Conservation (phyloP, 106 monocot genomes). For the Chionographis japonica region DNA sequence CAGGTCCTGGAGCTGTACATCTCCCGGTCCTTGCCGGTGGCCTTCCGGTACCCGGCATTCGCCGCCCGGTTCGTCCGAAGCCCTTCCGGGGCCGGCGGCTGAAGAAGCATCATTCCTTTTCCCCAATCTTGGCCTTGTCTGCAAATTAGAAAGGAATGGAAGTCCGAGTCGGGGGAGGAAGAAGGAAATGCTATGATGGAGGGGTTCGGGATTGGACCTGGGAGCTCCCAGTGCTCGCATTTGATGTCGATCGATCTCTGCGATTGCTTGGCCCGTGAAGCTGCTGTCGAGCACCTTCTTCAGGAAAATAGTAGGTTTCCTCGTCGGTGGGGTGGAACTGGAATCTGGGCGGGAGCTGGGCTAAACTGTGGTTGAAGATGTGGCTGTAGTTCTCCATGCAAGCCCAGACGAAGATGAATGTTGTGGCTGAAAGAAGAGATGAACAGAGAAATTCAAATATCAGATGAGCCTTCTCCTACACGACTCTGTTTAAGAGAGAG, state of each 20-base stretch:
- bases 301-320: conserved; percentile 75
- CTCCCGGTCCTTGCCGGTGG: conserved; percentile 91
- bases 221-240: conserved; percentile 96
- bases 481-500: no score
- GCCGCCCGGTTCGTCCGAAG: conserved; percentile 87
- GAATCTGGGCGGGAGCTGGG: conserved; percentile 82
- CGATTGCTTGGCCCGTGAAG: conserved; percentile 78
- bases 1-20: conserved; percentile 58
- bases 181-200: no score
- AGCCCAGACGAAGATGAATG: no score
- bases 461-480: no score
- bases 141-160: not conserved
- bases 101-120: conserved; percentile 98
- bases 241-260: conserved; percentile 87
- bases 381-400: conserved; percentile 19
- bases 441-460: no score
- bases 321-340: conserved; percentile 97
- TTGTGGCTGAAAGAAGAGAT: no score
- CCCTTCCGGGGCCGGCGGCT: conserved; percentile 82
- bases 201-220: conserved; percentile 28
- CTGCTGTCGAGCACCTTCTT: conserved; percentile 69
- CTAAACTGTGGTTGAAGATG: not conserved
- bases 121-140: conserved; percentile 94
- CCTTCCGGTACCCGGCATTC: conserved; percentile 85
- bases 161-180: no score